phyloP scores from a whole-genome alignment of 148 eudicot species.

The Talinum fruticosum region DNA sequence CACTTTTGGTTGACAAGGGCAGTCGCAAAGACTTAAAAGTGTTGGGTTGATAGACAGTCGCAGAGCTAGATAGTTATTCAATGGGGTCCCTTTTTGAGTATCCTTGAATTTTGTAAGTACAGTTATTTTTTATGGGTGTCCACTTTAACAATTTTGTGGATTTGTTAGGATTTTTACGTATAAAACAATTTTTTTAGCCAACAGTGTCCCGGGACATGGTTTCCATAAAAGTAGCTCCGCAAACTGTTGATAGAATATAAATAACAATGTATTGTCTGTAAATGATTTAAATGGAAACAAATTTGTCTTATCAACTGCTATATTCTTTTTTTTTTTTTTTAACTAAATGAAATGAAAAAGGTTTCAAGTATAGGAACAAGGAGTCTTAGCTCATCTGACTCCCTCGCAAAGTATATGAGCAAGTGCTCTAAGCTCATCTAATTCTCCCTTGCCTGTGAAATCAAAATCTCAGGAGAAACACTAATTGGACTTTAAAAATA shows the following conservation, averaged over 20 bases:
- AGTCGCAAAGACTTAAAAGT: background rate
- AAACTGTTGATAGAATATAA: no score
- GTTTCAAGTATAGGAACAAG: background rate
- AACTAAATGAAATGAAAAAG: background rate
- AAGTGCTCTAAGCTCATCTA: background rate
- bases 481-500: background rate
- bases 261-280: background rate
- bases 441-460: background rate
- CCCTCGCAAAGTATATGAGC: background rate
- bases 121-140: no score
- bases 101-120: no score
- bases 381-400: background rate
- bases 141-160: no score
- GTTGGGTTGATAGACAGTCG: background rate
- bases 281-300: background rate
- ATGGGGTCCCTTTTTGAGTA: no score
- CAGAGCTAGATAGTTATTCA: no score
- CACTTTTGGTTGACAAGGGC: background rate
- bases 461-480: background rate
- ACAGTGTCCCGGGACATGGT: no score
- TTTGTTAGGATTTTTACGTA: no score
- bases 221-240: no score
- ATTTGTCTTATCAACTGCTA: background rate
- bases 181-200: no score
- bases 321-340: background rate